phyloP scores from a whole-genome alignment of 768 basidiomycete species.

The Cystofilobasidium capitatum region DNA sequence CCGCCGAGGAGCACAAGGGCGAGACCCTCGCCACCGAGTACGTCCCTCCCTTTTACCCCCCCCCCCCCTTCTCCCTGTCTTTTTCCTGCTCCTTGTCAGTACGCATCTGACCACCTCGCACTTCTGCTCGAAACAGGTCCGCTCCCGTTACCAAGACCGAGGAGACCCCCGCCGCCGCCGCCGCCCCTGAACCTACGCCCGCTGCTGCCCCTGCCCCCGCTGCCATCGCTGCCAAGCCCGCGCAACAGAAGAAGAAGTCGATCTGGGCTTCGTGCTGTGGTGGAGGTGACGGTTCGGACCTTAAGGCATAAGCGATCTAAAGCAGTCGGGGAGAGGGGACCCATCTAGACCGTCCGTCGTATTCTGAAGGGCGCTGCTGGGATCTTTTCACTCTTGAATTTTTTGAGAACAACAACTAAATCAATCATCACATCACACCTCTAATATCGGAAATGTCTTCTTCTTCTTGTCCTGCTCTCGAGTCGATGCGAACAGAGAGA shows the following conservation, averaged over 20 bases:
- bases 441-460: too few species aligned
- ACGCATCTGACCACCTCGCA: not conserved
- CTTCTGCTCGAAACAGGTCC: not conserved
- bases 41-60: not conserved
- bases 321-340: too few species aligned
- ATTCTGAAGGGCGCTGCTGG: too few species aligned
- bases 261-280: slow-evolving; percentile 25
- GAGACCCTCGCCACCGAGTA: not conserved
- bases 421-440: too few species aligned
- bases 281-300: not conserved
- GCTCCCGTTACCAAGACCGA: not conserved
- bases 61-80: not conserved
- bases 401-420: too few species aligned
- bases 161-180: not conserved
- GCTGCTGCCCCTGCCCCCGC: not conserved
- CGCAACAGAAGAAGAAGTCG: slow-evolving; percentile 14
- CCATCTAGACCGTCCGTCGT: too few species aligned
- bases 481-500: too few species aligned
- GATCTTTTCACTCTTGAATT: too few species aligned
- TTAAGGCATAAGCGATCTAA: slow-evolving; percentile 23
- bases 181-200: not conserved
- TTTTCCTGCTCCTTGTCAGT: too few species aligned
- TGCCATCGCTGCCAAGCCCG: not conserved
- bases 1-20: not conserved
- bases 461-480: too few species aligned